Base-by-base conservation (phyloP, 1,139 yeast species). In the Blastobotrys elegans region DNA sequence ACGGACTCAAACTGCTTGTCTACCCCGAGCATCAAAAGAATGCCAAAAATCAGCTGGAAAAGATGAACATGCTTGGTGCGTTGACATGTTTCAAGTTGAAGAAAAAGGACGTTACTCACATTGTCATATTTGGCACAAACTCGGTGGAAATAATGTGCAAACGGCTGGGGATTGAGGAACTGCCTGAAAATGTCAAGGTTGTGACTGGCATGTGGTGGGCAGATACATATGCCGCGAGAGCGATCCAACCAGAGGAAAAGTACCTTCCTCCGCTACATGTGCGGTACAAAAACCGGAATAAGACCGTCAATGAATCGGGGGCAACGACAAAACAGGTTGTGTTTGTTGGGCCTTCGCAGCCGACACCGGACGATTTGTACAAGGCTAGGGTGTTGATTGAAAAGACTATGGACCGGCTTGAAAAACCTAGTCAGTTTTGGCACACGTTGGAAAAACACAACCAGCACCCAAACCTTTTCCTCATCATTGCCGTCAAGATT, bases 381-480 rank as follows among this genome's bases (percentile, higher is more conserved):
- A 24, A 24, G 10, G 27, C 27, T 10, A 5, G 27, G 8, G 27
- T 10, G 27, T 10, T 24, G 27, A 24, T 24, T 24, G 27, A 35
- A 20, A 35, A 11, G 8, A 18, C 18, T 4, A 16, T 26, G 3
- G 38, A 35, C 24, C n/a, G 27, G 38, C 6, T 13, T 3, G 14
- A 18, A n/a, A 21, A 14, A 2, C 11, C 18, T 20, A 20, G 18
- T 20, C 26, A 35, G 35, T 24, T 24, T 24, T 24, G 27, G 27
- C 27, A 24, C 27, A 10, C 27, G 33, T 30, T 22, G 31, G 22
- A 32, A 30, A 10, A 22, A 30, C 7, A 14, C 13, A 11, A 11
- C 21, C 3, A 8, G 6, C 43, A 40, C 21, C 45, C 45, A 4
- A 42, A 42, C n/a, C 18, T 42, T 10, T 42, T 38, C 34, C 26